phyloP scores from a whole-genome alignment of 2,329 filamentous ascomycete species.

The Pezicula carpinea region DNA sequence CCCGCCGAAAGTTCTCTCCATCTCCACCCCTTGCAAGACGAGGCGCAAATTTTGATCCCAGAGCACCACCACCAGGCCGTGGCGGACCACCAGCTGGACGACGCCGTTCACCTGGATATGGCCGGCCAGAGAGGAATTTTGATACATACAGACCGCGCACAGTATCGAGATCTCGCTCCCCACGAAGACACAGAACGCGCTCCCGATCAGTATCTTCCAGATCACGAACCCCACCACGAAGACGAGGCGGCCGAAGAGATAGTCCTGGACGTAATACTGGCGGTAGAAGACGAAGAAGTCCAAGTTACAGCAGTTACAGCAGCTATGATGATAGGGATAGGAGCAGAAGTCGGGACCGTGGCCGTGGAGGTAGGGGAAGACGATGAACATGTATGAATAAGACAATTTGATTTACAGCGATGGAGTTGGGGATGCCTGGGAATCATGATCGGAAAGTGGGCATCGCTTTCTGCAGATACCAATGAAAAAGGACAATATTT shows the following conservation, averaged over 20 bases:
- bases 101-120: constrained; percentile 21
- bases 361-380: constrained; percentile 22
- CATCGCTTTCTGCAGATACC: no score
- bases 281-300: constrained; percentile 46
- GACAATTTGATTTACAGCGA: constrained; percentile 16
- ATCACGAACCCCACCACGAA: constrained; percentile 30
- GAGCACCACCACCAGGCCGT: constrained; percentile 27
- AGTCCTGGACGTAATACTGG: constrained; percentile 22
- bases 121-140: constrained; percentile 22
- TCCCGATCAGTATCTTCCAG: constrained; percentile 36
- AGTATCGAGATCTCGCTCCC: constrained; percentile 37
- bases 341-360: constrained; percentile 31
- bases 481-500: no score
- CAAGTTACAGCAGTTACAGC: constrained; percentile 59
- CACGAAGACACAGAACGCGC: constrained; percentile 31
- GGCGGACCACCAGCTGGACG: constrained; percentile 20
- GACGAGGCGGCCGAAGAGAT: constrained; percentile 23
- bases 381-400: constrained; percentile 13
- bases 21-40: constrained; percentile 69
- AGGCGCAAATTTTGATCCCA: constrained; percentile 54
- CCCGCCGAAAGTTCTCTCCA: constrained; percentile 63
- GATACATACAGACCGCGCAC: constrained; percentile 32
- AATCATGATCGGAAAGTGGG: no score
- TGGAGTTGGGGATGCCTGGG: constrained; percentile 18
- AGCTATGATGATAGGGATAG: constrained; percentile 46